Conservation (phyloP, 1,139 yeast genomes). For the Barnettozyma hawaiiensis region DNA sequence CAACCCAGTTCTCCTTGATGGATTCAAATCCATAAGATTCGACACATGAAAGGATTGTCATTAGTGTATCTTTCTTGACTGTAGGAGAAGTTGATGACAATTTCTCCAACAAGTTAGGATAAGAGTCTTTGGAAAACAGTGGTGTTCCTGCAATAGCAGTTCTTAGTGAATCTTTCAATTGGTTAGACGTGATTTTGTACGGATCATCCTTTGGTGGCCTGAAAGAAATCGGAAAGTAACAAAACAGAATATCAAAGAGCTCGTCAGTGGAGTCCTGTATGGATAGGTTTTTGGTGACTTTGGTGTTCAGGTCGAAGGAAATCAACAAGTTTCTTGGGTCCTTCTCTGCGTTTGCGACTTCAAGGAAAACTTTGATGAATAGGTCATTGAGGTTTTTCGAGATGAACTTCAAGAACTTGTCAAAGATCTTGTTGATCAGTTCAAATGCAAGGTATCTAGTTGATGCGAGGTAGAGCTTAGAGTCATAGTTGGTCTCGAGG, state of each 20-base stretch:
- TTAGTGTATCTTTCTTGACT: constrained; percentile 72
- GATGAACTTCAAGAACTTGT: constrained; percentile 22
- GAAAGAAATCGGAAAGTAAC: constrained; percentile 95
- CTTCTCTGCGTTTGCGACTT: constrained; percentile 80
- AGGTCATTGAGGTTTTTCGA: constrained; percentile 30
- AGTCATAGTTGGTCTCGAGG: constrained; percentile 46
- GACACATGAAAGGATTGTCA: constrained; percentile 55
- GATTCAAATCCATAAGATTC: constrained; percentile 43
- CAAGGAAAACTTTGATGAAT: constrained; percentile 53
- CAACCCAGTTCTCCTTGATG: constrained; percentile 53
- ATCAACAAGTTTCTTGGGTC: constrained; percentile 82
- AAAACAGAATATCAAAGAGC: constrained; percentile 81
- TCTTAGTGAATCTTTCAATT: constrained; percentile 55
- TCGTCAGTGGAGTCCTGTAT: constrained; percentile 44
- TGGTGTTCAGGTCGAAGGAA: constrained; percentile 56
- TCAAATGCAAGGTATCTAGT: constrained; percentile 57
- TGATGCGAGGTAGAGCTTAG: constrained; percentile 59
- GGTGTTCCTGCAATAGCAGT: constrained; percentile 59
- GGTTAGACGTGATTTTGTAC: constrained; percentile 69
- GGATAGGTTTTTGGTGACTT: constrained; percentile 45
- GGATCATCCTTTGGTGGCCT: constrained; percentile 87
- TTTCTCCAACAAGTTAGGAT: constrained; percentile 77
- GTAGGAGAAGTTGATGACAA: constrained; percentile 74
- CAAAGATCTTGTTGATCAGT: constrained; percentile 38
- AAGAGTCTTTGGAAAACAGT: constrained; percentile 63